Percentiles rank a stretch among this genome's conserved stretches.
These are phyloP conservation scores for Colletotrichum acutatum DNA, from an alignment of 2,329 filamentous ascomycete genomes.

Conservation along the genomic window DNA sequence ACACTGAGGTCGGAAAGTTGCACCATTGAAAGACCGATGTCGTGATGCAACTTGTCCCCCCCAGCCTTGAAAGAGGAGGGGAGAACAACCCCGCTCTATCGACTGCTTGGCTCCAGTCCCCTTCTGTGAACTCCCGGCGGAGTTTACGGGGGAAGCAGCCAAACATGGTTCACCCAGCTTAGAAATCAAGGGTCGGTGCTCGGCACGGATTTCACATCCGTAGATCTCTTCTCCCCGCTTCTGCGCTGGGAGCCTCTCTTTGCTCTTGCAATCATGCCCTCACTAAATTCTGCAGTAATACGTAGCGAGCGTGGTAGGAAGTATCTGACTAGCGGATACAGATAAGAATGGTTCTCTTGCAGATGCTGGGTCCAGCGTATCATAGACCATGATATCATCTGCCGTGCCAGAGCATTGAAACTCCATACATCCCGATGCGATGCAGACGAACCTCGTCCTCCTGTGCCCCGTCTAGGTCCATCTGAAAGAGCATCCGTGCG, in stretches of 20 bases:
- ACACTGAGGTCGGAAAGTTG: not conserved
- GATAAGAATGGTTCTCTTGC: no score
- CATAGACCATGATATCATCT: not conserved
- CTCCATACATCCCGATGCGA: not conserved
- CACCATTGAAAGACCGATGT: slow-evolving; percentile 14
- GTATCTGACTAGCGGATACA: no score
- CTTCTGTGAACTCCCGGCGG: not conserved
- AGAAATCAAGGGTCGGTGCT: not conserved
- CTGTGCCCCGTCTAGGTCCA: no score
- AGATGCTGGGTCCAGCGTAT: not conserved
- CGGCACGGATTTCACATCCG: not conserved
- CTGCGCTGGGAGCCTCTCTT: not conserved
- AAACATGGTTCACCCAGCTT: not conserved
- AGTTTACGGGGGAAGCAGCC: not conserved
- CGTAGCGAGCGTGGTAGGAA: no score
- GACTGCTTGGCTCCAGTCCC: not conserved
- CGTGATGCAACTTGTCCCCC: slow-evolving; percentile 14
- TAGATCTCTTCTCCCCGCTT: not conserved
- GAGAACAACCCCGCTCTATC: not conserved
- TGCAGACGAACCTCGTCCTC: not conserved
- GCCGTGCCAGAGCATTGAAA: not conserved
- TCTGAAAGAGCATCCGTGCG: not conserved
- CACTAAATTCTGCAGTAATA: no score
- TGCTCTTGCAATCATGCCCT: not conserved
- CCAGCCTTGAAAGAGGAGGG: not conserved